These are phyloP conservation scores for Bothriochloa decipiens DNA, from an alignment of 176 grass and related monocot species.

Conservation along the genomic window DNA sequence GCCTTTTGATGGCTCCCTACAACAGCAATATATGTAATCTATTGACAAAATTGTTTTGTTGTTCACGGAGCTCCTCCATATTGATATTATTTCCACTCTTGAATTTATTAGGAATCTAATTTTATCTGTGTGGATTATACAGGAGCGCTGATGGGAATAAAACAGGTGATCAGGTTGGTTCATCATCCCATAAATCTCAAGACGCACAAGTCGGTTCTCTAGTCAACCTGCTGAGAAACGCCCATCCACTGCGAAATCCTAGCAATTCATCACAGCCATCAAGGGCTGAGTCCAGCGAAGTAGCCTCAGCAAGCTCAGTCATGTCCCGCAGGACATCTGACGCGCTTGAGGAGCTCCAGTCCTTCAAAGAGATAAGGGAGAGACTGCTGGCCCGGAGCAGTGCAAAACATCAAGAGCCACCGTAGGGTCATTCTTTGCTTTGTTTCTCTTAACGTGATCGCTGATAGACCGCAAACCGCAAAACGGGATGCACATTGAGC, in stretches of 20 bases:
- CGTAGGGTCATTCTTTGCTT: conserved; percentile 39
- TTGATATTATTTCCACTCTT: neutral
- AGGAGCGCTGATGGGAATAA: conserved; percentile 83
- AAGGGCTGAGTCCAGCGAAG: conserved; percentile 47
- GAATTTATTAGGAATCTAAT: conserved; percentile 3
- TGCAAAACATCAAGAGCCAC: conserved; percentile 37
- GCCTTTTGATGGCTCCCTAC: neutral
- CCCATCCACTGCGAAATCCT: conserved; percentile 64
- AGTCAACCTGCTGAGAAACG: conserved; percentile 68
- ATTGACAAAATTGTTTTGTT: neutral
- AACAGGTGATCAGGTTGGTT: conserved; percentile 48
- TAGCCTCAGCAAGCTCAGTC: conserved; percentile 51
- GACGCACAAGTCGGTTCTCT: conserved; percentile 80
- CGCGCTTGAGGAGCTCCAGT: conserved; percentile 70
- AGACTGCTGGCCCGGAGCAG: conserved; percentile 62
- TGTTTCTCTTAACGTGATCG: conserved; percentile 22
- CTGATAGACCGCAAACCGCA: neutral
- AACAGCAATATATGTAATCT: neutral
- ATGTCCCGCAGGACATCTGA: conserved; percentile 69
- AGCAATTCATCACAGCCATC: conserved; percentile 57
- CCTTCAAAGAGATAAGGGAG: conserved; percentile 72
- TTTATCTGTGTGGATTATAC: neutral
- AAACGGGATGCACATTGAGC: conserved; percentile 5
- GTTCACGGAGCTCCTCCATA: neutral
- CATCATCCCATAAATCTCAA: conserved; percentile 79